Percentiles rank a stretch among this genome's conserved stretches.
Evolutionary conservation across 768 basidiomycete species (phyloP).

Genomic region (Sutorius australiensis): DNA sequence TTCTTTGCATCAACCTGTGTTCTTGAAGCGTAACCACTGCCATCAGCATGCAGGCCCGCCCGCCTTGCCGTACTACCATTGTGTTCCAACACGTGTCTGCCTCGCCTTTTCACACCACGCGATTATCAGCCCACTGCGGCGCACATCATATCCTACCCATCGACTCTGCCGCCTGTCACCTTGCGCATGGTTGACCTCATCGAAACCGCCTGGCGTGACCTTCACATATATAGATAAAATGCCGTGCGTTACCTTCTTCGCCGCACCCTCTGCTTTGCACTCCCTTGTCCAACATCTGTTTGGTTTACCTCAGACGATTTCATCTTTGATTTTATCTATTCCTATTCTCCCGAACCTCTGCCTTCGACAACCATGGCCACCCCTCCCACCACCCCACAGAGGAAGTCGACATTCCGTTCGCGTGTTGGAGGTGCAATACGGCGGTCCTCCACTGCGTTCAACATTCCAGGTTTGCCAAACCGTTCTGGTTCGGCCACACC

Average conservation of each 20-base stretch:
- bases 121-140: conserved; percentile 33
- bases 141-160: conserved; percentile 30
- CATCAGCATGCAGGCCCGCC: conserved; percentile 9
- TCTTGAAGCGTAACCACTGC: not conserved
- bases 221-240: conserved; percentile 29
- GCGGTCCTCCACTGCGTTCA: conserved; percentile 56
- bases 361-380: conserved; percentile 26
- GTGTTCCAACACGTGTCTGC: conserved; percentile 29
- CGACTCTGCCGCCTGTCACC: conserved; percentile 24
- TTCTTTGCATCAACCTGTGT: conserved; percentile 16
- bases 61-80: conserved; percentile 8
- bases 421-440: conserved; percentile 60
- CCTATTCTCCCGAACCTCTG: not conserved
- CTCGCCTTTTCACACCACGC: conserved; percentile 29
- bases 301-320: conserved; percentile 8
- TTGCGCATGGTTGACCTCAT: conserved; percentile 31
- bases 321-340: conserved; percentile 9
- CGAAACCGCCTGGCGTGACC: conserved; percentile 34
- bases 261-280: conserved; percentile 19
- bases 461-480: conserved; percentile 35
- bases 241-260: conserved; percentile 18
- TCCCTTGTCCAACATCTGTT: conserved; percentile 9
- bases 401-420: conserved; percentile 45
- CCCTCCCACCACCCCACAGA: conserved; percentile 32
- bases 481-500: conserved; percentile 26